Conservation (phyloP, 192 early-diverging fungal genomes). For the Chytriomyces sp. region DNA sequence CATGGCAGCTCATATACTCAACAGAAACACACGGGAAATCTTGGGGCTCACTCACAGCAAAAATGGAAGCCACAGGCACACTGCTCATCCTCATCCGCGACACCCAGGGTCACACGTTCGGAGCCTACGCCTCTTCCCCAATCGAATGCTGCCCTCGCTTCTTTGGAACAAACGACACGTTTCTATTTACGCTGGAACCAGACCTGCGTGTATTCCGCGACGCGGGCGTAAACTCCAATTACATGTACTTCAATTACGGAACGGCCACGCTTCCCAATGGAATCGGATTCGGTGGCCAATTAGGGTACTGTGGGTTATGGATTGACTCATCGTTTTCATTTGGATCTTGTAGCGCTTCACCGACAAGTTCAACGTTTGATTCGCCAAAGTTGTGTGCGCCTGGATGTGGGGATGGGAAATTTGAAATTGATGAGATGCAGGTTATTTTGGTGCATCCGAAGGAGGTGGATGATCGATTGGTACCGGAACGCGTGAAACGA, state of each 20-base stretch:
- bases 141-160: conserved; percentile 11
- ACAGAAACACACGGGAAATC: conserved; percentile 16
- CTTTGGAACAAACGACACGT: neutral
- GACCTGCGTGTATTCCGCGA: neutral
- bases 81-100: conserved; percentile 1
- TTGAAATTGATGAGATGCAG: conserved; percentile 19
- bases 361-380: neutral
- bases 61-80: conserved; percentile 13
- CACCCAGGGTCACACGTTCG: neutral
- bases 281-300: conserved; percentile 25
- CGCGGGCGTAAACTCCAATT: neutral
- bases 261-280: conserved; percentile 25
- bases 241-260: conserved; percentile 31
- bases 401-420: neutral
- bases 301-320: conserved; percentile 16
- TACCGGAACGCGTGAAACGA: conserved; percentile 1
- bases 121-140: conserved; percentile 1
- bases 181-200: conserved; percentile 10
- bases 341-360: neutral
- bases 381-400: neutral
- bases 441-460: conserved; percentile 9
- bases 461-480: conserved; percentile 30
- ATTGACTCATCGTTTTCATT: conserved; percentile 12
- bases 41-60: conserved; percentile 9
- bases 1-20: conserved; percentile 10